Evolutionary conservation across 192 early-diverging fungal species (phyloP).

Genomic region (Glomus cerebriforme): DNA sequence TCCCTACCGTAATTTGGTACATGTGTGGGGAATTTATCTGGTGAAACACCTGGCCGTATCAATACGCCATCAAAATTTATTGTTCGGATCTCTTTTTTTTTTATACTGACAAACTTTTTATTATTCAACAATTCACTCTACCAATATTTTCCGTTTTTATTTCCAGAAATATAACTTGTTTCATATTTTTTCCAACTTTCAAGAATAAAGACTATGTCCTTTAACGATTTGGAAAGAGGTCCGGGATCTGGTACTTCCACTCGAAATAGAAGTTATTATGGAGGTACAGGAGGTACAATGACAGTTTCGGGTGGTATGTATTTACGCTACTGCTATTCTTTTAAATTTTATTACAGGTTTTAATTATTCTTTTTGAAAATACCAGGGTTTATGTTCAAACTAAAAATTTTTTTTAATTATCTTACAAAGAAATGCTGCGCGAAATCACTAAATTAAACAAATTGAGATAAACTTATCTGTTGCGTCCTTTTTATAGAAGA

Average conservation of each 20-base stretch:
- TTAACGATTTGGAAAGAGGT: slow-evolving; percentile 7
- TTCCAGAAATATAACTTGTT: not conserved
- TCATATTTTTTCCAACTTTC: not conserved
- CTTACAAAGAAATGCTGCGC: not conserved
- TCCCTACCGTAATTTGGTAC: not conserved
- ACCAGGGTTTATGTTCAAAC: too few species aligned
- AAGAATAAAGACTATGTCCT: not conserved
- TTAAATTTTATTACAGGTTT: not conserved
- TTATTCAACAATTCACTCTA: not conserved
- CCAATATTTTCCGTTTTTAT: not conserved
- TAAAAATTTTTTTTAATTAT: not conserved
- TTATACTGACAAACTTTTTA: too few species aligned
- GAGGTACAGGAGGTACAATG: not conserved
- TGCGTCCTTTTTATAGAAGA: not conserved
- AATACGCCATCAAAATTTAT: not conserved
- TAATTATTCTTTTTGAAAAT: not conserved
- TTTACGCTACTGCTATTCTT: not conserved
- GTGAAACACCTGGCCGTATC: not conserved
- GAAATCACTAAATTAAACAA: not conserved
- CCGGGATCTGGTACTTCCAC: not conserved
- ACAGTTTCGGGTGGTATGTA: not conserved
- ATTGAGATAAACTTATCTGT: not conserved
- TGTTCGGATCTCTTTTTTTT: not conserved
- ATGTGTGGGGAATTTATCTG: not conserved
- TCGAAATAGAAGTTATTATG: not conserved